A percentile compares a stretch with the other conserved stretches of the same genome.
Evolutionary conservation across 2,329 filamentous ascomycete genomes (phyloP).

Genomic region (Seiridium cupressi): DNA sequence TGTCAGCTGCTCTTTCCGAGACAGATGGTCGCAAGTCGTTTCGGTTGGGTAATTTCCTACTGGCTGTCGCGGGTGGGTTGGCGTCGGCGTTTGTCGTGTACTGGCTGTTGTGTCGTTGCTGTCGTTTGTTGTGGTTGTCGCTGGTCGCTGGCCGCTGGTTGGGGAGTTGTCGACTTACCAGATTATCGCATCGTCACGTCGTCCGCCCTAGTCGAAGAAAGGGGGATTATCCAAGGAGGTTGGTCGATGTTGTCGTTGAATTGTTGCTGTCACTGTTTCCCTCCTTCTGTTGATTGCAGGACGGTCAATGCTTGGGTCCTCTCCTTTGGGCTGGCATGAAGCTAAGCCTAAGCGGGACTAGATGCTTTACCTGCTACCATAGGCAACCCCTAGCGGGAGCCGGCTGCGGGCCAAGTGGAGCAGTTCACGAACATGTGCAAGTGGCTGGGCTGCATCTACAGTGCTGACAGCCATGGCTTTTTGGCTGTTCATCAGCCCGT

Average conservation of each 20-base stretch:
- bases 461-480: too few species aligned
- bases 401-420: neutral
- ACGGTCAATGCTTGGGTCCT: conserved; percentile 12
- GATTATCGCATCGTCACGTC: neutral
- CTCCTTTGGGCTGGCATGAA: conserved; percentile 18
- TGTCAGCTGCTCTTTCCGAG: neutral
- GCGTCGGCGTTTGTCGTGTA: neutral
- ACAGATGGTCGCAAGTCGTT: neutral
- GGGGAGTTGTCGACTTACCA: neutral
- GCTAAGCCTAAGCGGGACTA: conserved; percentile 12
- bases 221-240: neutral
- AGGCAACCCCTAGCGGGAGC: conserved; percentile 9
- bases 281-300: neutral
- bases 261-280: neutral
- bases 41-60: too few species aligned
- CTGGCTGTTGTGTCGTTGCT: neutral
- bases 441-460: neutral
- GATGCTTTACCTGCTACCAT: conserved; percentile 25
- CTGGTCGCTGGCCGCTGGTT: neutral
- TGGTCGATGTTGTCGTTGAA: too few species aligned
- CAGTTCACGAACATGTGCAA: neutral
- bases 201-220: conserved; percentile 1
- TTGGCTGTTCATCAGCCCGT: too few species aligned
- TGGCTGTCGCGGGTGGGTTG: neutral
- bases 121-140: neutral